Evolutionary conservation across 2,329 filamentous ascomycete species (phyloP).

Genomic region (Chaetomiaceae sp.): DNA sequence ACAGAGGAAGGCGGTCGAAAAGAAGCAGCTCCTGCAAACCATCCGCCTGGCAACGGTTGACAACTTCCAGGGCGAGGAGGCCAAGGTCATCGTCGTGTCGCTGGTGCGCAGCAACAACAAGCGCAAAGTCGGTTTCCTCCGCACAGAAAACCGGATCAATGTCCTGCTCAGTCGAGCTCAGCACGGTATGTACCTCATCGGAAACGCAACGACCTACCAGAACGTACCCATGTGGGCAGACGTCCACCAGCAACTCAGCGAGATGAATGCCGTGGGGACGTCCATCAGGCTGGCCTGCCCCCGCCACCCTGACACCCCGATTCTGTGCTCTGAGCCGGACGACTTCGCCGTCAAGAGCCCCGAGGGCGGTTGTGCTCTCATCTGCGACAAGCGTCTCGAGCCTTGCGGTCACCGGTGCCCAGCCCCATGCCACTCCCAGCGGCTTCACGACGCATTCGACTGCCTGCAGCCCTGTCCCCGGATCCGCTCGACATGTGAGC

Average conservation of each 20-base stretch:
- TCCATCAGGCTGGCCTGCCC: slow-evolving; percentile 54
- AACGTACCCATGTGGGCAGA: slow-evolving; percentile 60
- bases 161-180: slow-evolving; percentile 63
- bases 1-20: slow-evolving; percentile 23
- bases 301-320: slow-evolving; percentile 51
- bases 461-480: slow-evolving; percentile 44
- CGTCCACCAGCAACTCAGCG: slow-evolving; percentile 50
- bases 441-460: slow-evolving; percentile 42
- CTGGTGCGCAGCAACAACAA: slow-evolving; percentile 64
- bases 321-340: slow-evolving; percentile 49
- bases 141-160: slow-evolving; percentile 63
- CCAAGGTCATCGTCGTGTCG: slow-evolving; percentile 64
- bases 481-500: slow-evolving; percentile 39
- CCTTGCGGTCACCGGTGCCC: slow-evolving; percentile 46
- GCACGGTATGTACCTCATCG: slow-evolving; percentile 68
- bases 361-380: slow-evolving; percentile 56
- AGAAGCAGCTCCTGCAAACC: slow-evolving; percentile 43
- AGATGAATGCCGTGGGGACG: slow-evolving; percentile 43
- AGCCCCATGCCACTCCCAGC: slow-evolving; percentile 44
- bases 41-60: slow-evolving; percentile 62
- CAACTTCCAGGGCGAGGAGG: slow-evolving; percentile 76
- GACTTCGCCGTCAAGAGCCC: slow-evolving; percentile 54
- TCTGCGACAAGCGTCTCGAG: slow-evolving; percentile 45
- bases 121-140: slow-evolving; percentile 60
- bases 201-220: slow-evolving; percentile 56